These are phyloP conservation scores for Pyrenula massariospora DNA, from an alignment of 495 filamentous ascomycete species.

Conservation along the genomic window DNA sequence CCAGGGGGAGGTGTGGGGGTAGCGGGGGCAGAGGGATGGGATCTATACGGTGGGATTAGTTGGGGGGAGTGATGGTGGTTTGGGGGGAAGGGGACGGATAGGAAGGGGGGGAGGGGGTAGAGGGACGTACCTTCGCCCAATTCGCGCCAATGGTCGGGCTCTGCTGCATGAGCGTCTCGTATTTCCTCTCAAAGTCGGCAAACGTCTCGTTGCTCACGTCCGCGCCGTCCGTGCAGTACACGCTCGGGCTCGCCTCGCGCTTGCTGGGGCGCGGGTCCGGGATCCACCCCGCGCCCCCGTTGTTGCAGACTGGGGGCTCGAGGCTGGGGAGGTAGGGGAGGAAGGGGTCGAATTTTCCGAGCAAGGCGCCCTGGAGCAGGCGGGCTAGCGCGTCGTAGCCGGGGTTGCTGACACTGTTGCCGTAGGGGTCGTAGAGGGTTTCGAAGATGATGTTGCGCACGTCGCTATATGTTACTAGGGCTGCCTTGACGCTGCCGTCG, in stretches of 20 bases:
- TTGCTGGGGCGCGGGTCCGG: not conserved
- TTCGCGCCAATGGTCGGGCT: slow-evolving; percentile 29
- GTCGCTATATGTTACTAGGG: slow-evolving; percentile 20
- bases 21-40: slow-evolving; percentile 22
- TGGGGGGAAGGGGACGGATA: slow-evolving; percentile 30
- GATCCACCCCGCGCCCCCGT: no score
- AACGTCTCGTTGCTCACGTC: slow-evolving; percentile 17
- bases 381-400: not conserved
- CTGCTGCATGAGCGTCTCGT: slow-evolving; percentile 16
- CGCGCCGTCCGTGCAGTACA: slow-evolving; percentile 35
- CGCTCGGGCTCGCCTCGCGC: slow-evolving; percentile 22
- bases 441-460: slow-evolving; percentile 5
- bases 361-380: slow-evolving; percentile 1
- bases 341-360: not conserved
- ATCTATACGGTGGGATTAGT: not conserved
- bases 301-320: not conserved
- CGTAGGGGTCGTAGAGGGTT: slow-evolving; percentile 8
- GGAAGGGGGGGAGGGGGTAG: slow-evolving; percentile 32
- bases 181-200: slow-evolving; percentile 22
- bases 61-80: slow-evolving; percentile 9
- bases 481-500: slow-evolving; percentile 14
- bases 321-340: not conserved
- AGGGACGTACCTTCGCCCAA: slow-evolving; percentile 27
- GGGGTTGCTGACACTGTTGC: not conserved
- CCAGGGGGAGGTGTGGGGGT: slow-evolving; percentile 15